These are phyloP conservation scores for Cyanidioschyzon merolae DNA, from an alignment of 23 red algal genomes.

Conservation along the genomic window DNA sequence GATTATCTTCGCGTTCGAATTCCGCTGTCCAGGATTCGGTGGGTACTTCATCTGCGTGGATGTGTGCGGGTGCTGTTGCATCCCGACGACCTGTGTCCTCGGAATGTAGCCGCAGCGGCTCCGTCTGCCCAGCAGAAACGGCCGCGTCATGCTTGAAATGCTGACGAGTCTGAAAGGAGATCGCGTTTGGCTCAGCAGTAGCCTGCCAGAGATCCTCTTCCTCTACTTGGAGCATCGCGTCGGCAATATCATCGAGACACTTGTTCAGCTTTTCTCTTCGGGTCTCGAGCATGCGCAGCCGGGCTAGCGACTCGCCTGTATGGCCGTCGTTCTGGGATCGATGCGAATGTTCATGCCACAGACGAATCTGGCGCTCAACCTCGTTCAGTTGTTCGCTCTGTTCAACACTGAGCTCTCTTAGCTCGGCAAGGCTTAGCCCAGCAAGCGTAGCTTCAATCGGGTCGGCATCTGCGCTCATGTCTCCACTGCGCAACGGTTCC, in stretches of 20 bases:
- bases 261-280: not conserved
- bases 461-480: not conserved
- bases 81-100: not conserved
- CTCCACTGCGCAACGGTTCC: not conserved
- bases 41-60: not conserved
- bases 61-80: not conserved
- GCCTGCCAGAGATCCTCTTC: not conserved
- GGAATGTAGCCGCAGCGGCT: not conserved
- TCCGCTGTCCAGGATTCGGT: not conserved
- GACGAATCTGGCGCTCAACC: constrained; percentile 12
- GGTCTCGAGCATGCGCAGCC: not conserved
- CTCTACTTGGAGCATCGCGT: constrained; percentile 9
- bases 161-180: not conserved
- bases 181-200: not conserved
- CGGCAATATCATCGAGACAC: not conserved
- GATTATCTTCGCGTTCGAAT: not conserved
- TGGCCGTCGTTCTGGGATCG: not conserved
- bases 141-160: not conserved
- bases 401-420: not conserved
- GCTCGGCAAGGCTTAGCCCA: not conserved
- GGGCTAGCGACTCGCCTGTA: not conserved
- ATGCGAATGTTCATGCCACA: not conserved
- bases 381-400: not conserved
- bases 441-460: not conserved
- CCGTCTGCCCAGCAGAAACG: not conserved